These are phyloP conservation scores for Zea mays DNA, from an alignment of 176 grass and related monocot species.

Conservation along the genomic window Zm-B73-REFERENCE-NAM-5.0 NC_050101.1:158785001-158785500, in stretches of 20 bases:
- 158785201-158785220: not conserved
- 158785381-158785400: not conserved
- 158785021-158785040: not conserved
- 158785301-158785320: not conserved
- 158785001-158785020: not conserved
- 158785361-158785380: not conserved
- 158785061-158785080: not conserved
- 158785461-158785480: not conserved
- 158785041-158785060: not conserved
- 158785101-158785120: not conserved
- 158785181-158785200: not conserved
- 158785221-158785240: conserved; percentile 16
- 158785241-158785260: not conserved
- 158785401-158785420: not conserved
- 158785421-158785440: not conserved
- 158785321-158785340: not conserved
- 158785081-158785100: not conserved
- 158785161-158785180: not conserved
- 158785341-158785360: not conserved
- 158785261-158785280: conserved; percentile 13
- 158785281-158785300: conserved; percentile 16
- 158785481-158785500: not conserved
- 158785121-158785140: not conserved
- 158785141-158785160: not conserved
- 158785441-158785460: not conserved